These are phyloP conservation scores for Xerocomus nothofagi DNA, from an alignment of 1,284 basidiomycete genomes.

Conservation along the genomic window DNA sequence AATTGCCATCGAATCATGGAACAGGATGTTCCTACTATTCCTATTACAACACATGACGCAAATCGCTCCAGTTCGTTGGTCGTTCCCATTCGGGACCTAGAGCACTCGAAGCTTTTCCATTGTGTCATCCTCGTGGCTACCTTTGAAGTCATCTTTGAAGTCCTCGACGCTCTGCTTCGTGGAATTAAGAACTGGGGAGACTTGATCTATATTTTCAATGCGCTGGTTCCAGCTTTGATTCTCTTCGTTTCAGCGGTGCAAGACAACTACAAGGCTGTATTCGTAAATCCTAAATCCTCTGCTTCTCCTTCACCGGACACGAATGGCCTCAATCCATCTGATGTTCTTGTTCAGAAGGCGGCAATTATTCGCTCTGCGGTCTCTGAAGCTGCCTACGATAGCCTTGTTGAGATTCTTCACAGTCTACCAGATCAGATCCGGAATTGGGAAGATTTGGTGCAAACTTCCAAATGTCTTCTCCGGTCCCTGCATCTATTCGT, in stretches of 20 bases:
- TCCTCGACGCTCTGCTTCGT: too few relatives aligned
- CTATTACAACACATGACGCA: too few relatives aligned
- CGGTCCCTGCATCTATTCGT: neutral
- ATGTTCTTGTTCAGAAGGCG: neutral
- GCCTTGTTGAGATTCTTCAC: neutral
- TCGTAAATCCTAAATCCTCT: neutral
- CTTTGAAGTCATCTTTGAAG: too few relatives aligned
- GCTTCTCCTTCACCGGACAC: neutral
- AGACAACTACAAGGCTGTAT: neutral
- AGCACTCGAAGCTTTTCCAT: too few relatives aligned
- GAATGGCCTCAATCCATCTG: neutral
- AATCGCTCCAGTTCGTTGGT: too few relatives aligned
- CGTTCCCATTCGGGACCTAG: too few relatives aligned
- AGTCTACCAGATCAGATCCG: neutral
- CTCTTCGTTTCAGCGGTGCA: neutral
- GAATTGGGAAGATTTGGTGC: neutral
- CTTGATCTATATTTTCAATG: neutral
- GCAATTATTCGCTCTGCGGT: neutral
- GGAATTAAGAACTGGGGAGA: neutral
- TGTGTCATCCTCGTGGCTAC: too few relatives aligned
- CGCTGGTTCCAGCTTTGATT: neutral
- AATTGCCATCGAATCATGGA: too few relatives aligned
- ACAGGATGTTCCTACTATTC: too few relatives aligned
- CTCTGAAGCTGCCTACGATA: neutral
- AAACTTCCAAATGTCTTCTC: neutral